A percentile compares a stretch with the other conserved stretches of the same genome.
phyloP scores from a whole-genome alignment of 129 eudicot species.

The Oenanthe sinensis region DNA sequence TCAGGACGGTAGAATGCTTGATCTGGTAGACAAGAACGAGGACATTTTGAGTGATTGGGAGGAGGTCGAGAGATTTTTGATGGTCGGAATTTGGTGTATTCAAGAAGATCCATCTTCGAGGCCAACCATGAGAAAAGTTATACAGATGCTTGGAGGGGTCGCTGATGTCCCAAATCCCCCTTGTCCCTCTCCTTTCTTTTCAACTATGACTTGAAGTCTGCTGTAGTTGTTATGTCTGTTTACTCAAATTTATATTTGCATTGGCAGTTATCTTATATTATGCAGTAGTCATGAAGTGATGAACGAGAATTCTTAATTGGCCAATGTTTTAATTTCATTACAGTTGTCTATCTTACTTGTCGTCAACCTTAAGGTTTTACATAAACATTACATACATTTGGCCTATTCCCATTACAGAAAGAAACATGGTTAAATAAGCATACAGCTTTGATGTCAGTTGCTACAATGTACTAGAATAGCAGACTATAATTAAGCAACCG shows the following conservation, averaged over 20 bases:
- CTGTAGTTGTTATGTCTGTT: too few species aligned
- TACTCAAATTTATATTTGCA: too few species aligned
- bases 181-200: neutral
- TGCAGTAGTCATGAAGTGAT: neutral
- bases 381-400: too few species aligned
- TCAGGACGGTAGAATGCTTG: neutral
- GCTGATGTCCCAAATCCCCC: neutral
- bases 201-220: neutral
- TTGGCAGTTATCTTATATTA: too few species aligned
- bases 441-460: too few species aligned
- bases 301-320: neutral
- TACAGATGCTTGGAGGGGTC: neutral
- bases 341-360: too few species aligned
- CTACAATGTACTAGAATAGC: too few species aligned
- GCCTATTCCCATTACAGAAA: too few species aligned
- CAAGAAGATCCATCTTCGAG: neutral
- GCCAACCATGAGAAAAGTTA: neutral
- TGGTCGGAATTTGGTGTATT: neutral
- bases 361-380: too few species aligned
- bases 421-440: too few species aligned
- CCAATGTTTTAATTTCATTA: too few species aligned
- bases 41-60: neutral
- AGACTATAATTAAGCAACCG: too few species aligned
- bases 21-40: neutral
- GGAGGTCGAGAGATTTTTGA: neutral